phyloP scores from a whole-genome alignment of 169 alveolate genomes.

The Toxoplasma gondii region DNA sequence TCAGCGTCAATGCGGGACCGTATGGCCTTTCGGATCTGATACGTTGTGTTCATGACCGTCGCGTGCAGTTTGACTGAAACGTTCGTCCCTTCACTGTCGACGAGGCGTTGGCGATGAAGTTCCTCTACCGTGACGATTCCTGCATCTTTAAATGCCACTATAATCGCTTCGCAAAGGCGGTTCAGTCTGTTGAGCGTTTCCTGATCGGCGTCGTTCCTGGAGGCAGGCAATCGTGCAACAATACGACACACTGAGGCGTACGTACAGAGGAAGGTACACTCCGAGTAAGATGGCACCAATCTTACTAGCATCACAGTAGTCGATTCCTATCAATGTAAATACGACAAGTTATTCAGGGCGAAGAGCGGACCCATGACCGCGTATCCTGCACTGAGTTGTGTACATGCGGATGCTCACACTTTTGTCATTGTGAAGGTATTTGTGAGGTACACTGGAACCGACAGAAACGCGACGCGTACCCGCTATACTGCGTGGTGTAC shows the following conservation, averaged over 20 bases:
- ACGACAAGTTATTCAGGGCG: no score
- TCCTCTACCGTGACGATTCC: conserved; percentile 23
- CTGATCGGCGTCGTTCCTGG: background rate
- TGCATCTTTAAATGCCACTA: background rate
- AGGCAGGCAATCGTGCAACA: background rate
- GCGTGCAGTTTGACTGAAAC: background rate
- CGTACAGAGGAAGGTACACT: background rate
- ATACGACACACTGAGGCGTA: background rate
- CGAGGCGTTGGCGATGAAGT: background rate
- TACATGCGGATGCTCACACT: background rate
- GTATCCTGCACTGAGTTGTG: no score
- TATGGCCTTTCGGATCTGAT: background rate
- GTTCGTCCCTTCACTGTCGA: background rate
- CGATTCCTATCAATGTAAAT: no score
- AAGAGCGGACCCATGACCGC: no score
- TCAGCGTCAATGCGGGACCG: background rate
- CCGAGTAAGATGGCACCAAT: no score
- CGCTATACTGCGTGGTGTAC: conserved; percentile 44
- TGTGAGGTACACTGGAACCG: background rate
- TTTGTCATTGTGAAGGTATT: no score
- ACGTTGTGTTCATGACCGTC: conserved; percentile 2
- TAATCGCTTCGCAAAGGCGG: background rate
- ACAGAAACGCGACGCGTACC: background rate
- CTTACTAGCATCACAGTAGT: no score
- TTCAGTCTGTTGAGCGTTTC: background rate